These are phyloP conservation scores for Suzukiozyma palmioleophila DNA, from an alignment of 1,139 yeast genomes.

Conservation along the genomic window DNA sequence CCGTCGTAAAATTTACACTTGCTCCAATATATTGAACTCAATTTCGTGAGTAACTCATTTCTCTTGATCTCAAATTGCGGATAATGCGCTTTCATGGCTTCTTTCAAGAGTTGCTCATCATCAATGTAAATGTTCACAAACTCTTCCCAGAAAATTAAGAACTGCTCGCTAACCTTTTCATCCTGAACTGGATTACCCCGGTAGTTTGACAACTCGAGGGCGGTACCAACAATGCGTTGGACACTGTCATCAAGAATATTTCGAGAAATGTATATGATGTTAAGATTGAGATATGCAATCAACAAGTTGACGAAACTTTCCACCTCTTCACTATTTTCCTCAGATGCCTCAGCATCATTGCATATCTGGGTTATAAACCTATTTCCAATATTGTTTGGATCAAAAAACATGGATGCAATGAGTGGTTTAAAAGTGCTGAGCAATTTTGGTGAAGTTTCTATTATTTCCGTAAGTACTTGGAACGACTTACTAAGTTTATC, in stretches of 20 bases:
- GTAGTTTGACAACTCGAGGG: conserved; percentile 54
- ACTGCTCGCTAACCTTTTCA: conserved; percentile 62
- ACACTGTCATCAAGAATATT: conserved; percentile 37
- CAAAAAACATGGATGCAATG: conserved; percentile 29
- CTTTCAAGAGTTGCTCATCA: conserved; percentile 33
- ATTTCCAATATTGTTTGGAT: conserved; percentile 34
- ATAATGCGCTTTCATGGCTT: not conserved
- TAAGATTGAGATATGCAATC: conserved; percentile 48
- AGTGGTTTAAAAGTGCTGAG: conserved; percentile 24
- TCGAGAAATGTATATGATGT: conserved; percentile 46
- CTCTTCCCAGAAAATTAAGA: conserved; percentile 78
- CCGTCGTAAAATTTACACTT: conserved; percentile 41
- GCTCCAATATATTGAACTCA: conserved; percentile 58
- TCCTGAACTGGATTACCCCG: conserved; percentile 63
- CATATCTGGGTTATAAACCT: conserved; percentile 23
- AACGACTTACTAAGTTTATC: conserved; percentile 27
- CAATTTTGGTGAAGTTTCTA: conserved; percentile 44
- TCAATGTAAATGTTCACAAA: conserved; percentile 60
- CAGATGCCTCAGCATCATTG: conserved; percentile 16
- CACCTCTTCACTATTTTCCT: conserved; percentile 40
- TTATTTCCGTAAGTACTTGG: conserved; percentile 37
- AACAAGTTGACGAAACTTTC: conserved; percentile 49
- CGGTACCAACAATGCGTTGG: conserved; percentile 41
- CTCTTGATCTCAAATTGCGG: conserved; percentile 24
- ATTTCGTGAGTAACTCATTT: conserved; percentile 34